Evolutionary conservation across 2,329 filamentous ascomycete species (phyloP).

Genomic region (Colletotrichum siamense): DNA sequence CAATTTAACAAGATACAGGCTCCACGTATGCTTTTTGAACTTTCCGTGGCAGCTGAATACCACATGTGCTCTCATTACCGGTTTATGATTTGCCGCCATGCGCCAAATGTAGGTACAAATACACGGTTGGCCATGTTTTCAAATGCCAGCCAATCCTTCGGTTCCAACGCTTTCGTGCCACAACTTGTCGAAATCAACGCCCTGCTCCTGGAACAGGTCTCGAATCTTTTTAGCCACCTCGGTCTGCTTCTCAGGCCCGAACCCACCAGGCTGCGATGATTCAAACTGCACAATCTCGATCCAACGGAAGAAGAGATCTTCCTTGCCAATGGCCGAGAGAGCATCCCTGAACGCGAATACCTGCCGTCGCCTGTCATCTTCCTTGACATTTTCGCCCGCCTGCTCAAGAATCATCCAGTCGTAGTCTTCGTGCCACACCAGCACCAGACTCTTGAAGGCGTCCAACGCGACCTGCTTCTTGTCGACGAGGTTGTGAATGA

Average conservation of each 20-base stretch:
- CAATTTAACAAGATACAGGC: not conserved
- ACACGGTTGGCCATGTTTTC: not conserved
- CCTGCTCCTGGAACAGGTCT: slow-evolving; percentile 74
- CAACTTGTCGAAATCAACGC: slow-evolving; percentile 82
- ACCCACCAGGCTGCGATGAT: slow-evolving; percentile 78
- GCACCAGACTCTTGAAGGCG: slow-evolving; percentile 74
- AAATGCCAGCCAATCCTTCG: slow-evolving; percentile 33
- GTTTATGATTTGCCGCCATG: not conserved
- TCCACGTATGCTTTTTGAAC: not conserved
- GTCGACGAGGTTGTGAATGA: slow-evolving; percentile 74
- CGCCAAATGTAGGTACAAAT: not conserved
- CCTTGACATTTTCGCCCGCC: slow-evolving; percentile 49
- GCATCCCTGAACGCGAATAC: slow-evolving; percentile 82
- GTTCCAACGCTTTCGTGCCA: slow-evolving; percentile 69
- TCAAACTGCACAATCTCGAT: slow-evolving; percentile 92
- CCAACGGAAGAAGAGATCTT: slow-evolving; percentile 90
- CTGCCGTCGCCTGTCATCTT: slow-evolving; percentile 72
- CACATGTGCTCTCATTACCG: not conserved
- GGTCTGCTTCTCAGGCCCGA: slow-evolving; percentile 75
- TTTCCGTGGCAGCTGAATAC: not conserved
- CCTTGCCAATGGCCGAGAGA: slow-evolving; percentile 78
- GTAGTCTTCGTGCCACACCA: slow-evolving; percentile 70
- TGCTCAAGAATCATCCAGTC: slow-evolving; percentile 76
- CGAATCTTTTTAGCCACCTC: slow-evolving; percentile 76
- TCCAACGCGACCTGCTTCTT: slow-evolving; percentile 63